These are phyloP conservation scores for Metarhizium rileyi DNA, from an alignment of 2,329 filamentous ascomycete species.

Conservation along the genomic window DNA sequence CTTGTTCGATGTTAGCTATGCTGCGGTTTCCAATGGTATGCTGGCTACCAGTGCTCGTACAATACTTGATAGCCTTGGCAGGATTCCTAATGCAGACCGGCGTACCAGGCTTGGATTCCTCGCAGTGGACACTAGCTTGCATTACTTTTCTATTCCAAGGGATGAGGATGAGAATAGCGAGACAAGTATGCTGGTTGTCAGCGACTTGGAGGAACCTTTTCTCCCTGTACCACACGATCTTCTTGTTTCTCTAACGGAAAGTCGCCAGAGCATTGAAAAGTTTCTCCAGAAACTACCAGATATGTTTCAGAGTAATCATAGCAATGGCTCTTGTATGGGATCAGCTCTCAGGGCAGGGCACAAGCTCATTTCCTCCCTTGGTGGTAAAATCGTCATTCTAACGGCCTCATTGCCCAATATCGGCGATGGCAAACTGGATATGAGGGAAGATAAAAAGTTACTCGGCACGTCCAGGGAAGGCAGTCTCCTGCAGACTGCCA, in stretches of 20 bases:
- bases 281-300: conserved; percentile 85
- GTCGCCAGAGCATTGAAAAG: conserved; percentile 79
- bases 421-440: conserved; percentile 80
- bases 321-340: conserved; percentile 85
- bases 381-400: conserved; percentile 89
- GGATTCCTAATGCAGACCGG: conserved; percentile 96
- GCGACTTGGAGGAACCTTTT: conserved; percentile 93
- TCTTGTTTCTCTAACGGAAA: conserved; percentile 79
- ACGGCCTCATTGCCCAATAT: conserved; percentile 84
- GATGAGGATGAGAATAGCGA: conserved; percentile 79
- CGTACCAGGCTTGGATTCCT: conserved; percentile 90
- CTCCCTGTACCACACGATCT: conserved; percentile 88
- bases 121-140: conserved; percentile 85
- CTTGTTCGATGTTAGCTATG: conserved; percentile 88
- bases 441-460: conserved; percentile 93
- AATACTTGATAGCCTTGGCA: conserved; percentile 86
- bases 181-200: conserved; percentile 85
- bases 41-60: conserved; percentile 87
- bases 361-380: conserved; percentile 88
- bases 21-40: conserved; percentile 80
- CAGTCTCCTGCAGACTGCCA: conserved; percentile 77
- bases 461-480: conserved; percentile 91
- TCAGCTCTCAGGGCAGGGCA: conserved; percentile 87
- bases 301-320: conserved; percentile 96
- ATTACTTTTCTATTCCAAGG: conserved; percentile 92